A percentile compares a stretch with the other conserved stretches of the same genome.
phyloP scores from a whole-genome alignment of 2,329 filamentous ascomycete species.

The Lachnellula cervina region DNA sequence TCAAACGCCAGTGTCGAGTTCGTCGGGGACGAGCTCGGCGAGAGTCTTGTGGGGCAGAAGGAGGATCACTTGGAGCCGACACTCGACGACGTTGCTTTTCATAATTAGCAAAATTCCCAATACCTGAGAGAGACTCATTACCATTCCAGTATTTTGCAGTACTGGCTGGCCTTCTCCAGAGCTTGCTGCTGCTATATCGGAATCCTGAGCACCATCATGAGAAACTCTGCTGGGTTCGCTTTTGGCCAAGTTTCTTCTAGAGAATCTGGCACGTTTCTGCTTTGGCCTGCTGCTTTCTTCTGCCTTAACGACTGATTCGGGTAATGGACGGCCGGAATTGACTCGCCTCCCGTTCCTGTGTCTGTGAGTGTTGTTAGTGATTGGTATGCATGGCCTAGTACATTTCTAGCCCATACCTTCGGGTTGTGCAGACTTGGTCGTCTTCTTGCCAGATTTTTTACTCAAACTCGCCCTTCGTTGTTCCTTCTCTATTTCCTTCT shows the following conservation, averaged over 20 bases:
- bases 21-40: constrained; percentile 18
- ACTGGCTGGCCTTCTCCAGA: constrained; percentile 21
- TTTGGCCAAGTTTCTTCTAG: constrained; percentile 23
- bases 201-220: constrained; percentile 22
- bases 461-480: constrained; percentile 19
- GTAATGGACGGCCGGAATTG: neutral
- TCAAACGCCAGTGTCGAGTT: constrained; percentile 28
- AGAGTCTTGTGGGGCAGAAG: constrained; percentile 13
- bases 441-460: constrained; percentile 20
- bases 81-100: constrained; percentile 24
- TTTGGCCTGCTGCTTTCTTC: constrained; percentile 13
- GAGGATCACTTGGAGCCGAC: constrained; percentile 28
- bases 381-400: neutral
- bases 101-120: constrained; percentile 7
- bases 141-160: constrained; percentile 9
- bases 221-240: constrained; percentile 23
- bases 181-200: constrained; percentile 16
- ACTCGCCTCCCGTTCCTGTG: constrained; percentile 8
- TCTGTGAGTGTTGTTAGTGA: constrained; percentile 5
- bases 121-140: constrained; percentile 3
- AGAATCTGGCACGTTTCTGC: constrained; percentile 14
- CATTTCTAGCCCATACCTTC: neutral
- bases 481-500: constrained; percentile 20
- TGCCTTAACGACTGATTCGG: constrained; percentile 2
- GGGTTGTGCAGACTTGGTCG: constrained; percentile 1